phyloP scores from a whole-genome alignment of 768 basidiomycete genomes.

The Phaffia australis region DNA sequence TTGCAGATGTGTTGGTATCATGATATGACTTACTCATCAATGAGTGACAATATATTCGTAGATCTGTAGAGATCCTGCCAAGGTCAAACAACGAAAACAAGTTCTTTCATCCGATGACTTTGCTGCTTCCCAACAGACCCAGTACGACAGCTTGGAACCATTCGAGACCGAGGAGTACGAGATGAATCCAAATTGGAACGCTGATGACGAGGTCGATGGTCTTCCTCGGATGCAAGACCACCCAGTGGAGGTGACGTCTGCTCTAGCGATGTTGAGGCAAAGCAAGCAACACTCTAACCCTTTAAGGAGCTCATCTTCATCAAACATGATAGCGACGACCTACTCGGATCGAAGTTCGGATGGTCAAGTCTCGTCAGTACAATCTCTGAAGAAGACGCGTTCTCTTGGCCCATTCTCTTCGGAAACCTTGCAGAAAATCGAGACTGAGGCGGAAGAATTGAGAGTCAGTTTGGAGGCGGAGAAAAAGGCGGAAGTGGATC shows the following conservation, averaged over 20 bases:
- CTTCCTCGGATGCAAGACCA: neutral
- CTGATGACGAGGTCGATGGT: neutral
- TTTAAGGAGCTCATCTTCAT: neutral
- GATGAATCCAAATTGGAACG: constrained; percentile 6
- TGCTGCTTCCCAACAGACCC: constrained; percentile 18
- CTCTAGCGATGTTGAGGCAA: neutral
- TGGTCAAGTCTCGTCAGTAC: no score
- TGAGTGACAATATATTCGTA: constrained; percentile 32
- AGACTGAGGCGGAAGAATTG: no score
- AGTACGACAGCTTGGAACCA: neutral
- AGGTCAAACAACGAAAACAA: constrained; percentile 39
- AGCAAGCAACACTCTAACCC: neutral
- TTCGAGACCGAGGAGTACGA: no score
- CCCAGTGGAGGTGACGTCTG: neutral
- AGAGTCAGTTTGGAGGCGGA: no score
- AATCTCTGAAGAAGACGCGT: no score
- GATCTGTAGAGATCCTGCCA: constrained; percentile 71
- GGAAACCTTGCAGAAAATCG: no score
- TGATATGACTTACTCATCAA: neutral
- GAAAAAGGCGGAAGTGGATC: no score
- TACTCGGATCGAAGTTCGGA: no score
- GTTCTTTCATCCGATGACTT: constrained; percentile 19
- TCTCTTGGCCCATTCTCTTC: no score
- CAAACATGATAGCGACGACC: no score
- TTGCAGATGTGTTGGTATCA: neutral